Evolutionary conservation across 169 alveolate species (phyloP).

Genomic region (Cryptosporidium sp.): DNA sequence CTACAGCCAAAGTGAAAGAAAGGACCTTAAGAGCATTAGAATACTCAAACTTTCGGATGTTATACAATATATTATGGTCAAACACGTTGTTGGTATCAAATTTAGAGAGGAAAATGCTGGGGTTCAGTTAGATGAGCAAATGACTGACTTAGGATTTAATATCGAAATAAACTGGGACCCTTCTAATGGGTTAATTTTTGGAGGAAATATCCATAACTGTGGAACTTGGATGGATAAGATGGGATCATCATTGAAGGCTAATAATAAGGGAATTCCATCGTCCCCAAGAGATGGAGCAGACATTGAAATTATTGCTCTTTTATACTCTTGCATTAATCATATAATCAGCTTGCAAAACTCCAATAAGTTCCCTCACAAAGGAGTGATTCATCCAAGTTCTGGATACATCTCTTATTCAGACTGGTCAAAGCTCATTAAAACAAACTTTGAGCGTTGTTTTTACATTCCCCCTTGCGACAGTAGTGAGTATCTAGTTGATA

Average conservation of each 20-base stretch:
- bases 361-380: conserved; percentile 80
- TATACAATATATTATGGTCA: conserved; percentile 52
- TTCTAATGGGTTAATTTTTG: conserved; percentile 82
- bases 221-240: conserved; percentile 98
- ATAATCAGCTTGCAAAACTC: conserved; percentile 77
- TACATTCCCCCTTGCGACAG: conserved; percentile 84
- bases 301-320: conserved; percentile 90
- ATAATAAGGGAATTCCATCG: conserved; percentile 84
- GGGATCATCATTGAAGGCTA: conserved; percentile 90
- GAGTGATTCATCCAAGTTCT: conserved; percentile 81
- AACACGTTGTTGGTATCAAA: conserved; percentile 82
- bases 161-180: conserved; percentile 85
- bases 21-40: not conserved
- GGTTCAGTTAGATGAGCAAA: conserved; percentile 86
- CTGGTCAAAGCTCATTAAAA: conserved; percentile 86
- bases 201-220: conserved; percentile 94
- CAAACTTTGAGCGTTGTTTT: conserved; percentile 86
- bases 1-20: not conserved
- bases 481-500: conserved; percentile 60
- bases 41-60: conserved; percentile 23
- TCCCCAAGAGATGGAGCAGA: conserved; percentile 97
- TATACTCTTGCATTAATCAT: conserved; percentile 86
- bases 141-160: conserved; percentile 94
- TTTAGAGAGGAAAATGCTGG: conserved; percentile 97
- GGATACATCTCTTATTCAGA: conserved; percentile 78